phyloP scores from a whole-genome alignment of 257 asterid genomes.

The Gentiana macrophylla region DNA sequence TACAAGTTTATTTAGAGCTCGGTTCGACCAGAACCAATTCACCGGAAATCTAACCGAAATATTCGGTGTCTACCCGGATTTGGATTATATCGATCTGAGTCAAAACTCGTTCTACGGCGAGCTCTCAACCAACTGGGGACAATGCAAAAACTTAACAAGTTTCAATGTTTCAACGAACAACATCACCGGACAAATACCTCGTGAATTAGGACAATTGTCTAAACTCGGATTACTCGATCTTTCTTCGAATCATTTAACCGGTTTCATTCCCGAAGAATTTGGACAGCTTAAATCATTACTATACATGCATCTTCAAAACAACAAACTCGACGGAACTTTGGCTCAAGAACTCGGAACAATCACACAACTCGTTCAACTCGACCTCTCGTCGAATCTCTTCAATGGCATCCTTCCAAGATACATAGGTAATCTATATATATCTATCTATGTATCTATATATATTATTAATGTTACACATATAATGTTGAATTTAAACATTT shows the following conservation, averaged over 20 bases:
- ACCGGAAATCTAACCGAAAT: slow-evolving; percentile 20
- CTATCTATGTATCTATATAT: too few relatives aligned
- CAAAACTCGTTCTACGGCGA: slow-evolving; percentile 24
- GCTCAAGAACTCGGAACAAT: slow-evolving; percentile 19
- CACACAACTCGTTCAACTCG: slow-evolving; percentile 6
- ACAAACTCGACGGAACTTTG: slow-evolving; percentile 22
- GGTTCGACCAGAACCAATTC: slow-evolving; percentile 22
- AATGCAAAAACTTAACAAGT: slow-evolving; percentile 11
- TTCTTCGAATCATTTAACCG: slow-evolving; percentile 19
- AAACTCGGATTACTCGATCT: slow-evolving; percentile 18
- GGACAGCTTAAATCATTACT: slow-evolving; percentile 12
- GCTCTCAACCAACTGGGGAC: slow-evolving; percentile 27
- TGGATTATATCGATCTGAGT: slow-evolving; percentile 18
- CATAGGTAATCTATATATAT: slow-evolving; percentile 13
- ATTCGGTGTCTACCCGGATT: slow-evolving; percentile 27
- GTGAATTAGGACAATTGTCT: slow-evolving; percentile 15
- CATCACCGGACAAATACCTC: slow-evolving; percentile 26
- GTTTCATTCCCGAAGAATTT: slow-evolving; percentile 22
- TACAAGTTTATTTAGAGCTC: slow-evolving; percentile 16
- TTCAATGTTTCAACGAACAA: slow-evolving; percentile 21
- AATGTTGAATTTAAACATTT: too few relatives aligned
- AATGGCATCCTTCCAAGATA: slow-evolving; percentile 25
- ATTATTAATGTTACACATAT: too few relatives aligned
- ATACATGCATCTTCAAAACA: slow-evolving; percentile 13
- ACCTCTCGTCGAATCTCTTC: slow-evolving; percentile 19